Base-by-base conservation (phyloP, 495 filamentous ascomycete species). In the Penicillium maclennaniae region DNA sequence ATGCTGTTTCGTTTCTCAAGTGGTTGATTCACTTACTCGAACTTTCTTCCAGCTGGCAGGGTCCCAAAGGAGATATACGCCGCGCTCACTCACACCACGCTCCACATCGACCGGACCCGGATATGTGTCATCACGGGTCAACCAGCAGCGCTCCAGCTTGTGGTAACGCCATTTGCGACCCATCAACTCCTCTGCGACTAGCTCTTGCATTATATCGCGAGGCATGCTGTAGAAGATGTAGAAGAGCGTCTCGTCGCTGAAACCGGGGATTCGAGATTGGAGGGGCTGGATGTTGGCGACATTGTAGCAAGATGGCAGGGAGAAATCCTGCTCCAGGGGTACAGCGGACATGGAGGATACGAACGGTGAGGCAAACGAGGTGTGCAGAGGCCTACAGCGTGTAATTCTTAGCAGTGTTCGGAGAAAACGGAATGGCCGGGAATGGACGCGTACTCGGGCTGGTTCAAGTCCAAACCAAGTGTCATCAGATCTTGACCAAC, bases 181-280 rank as follows among this genome's bases (percentile, higher is more conserved):
- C 67, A 79, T 81, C 78, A 97, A 76, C 67, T 97, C 91, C 37
- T 82, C 75, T 2, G 90, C 90, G 9, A 88, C 92, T 54, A 90
- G 69, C 55, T 95, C 87, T 69, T 97, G 92, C 70, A 91, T 82
- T 53, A 88, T 78, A 63, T 95, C 91, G 28, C 84, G 75, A 2
- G 91, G 88, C 70, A 88, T 87, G 70, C 85, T 89, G 73, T 95
- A 97, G 77, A 97, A 97, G 55, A 97, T 93, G 75, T 86, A 91
- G 67, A 97, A 91, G 49, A 97, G 76, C 0, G 91, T 95, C 66
- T 97, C 92, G 52, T 95, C 89, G 55, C 86, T 87, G 73, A 96
- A 95, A 47, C 84, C 87, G 15, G 78, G 75, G 42, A 95, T 87
- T 56, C 92, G 88, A 46, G 83, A 80, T 42, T 89, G 82, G 17